Base-by-base conservation (phyloP, 768 basidiomycete species). In the Leccinum fibrillosum region DNA sequence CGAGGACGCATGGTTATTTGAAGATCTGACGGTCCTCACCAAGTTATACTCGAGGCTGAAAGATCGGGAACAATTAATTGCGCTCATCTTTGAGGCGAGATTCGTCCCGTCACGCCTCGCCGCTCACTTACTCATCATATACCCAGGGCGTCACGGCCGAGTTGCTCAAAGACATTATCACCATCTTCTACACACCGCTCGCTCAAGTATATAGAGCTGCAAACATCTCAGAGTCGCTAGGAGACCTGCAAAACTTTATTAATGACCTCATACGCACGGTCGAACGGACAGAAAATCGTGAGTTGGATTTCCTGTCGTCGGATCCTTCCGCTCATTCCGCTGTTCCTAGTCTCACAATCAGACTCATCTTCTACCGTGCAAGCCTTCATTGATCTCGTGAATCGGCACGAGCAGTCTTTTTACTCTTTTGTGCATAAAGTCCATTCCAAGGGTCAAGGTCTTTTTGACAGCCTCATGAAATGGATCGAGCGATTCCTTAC, bases 351-450 rank as follows among this genome's bases (percentile, higher is more conserved):
- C 55, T 85, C 83, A 62, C 89, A 90, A 70, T 86, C 88, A 55
- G 90, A 98, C 60, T 90, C 97, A 0, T 83, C 85, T 49, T 75
- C 78, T 35, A 96, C 94, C 5, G 97, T 98, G 4, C 91, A 96
- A 70, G 85, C 85, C 2, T 98, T 98, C 69, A 93, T 98, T 62
- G 86, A 93, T 69, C 86, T 99, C 23, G 89, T 99, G 32, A 84
- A 90, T 66, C 85, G 97, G 13, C 97, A 99, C 72, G 94, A 98
- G 66, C 92, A 95, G 68, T 76, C 93, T 0, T 98, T 98, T 77
- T 99, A 99, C 78, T 80, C 81, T 57, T 99, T 99, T 69, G 95
- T 99, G 26, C 94, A 99, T 82, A 97, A 96, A 65, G 97, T 99
- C 2, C 97, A 99, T 69, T 88, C 93, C 48, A 98, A 98, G 70